Base-by-base conservation (phyloP, 1,284 basidiomycete genomes). In the Leucoagaricus sp. region DNA sequence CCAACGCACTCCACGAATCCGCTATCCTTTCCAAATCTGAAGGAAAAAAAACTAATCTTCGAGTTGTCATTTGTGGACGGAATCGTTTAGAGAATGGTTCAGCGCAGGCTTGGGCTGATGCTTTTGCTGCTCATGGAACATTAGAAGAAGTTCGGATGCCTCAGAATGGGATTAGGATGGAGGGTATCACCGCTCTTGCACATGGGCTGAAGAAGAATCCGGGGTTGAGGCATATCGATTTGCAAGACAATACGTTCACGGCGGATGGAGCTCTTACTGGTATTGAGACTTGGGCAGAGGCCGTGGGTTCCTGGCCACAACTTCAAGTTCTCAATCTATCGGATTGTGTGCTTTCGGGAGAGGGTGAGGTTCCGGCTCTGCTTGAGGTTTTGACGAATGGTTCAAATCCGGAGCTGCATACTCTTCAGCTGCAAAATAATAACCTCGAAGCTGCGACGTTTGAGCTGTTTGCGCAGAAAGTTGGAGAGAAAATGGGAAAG, bases 151-250 rank as follows among this genome's bases (percentile, higher is more conserved):
- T 99, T 34, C 83, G 91, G 63, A 90, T 99, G 87, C 93, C 92
- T 38, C 96, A 99, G 78, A 98, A 99, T 68, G 97, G 96, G 2
- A 98, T 99, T 66, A 83, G 96, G 62, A 94, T 94, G 89, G 89
- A 91, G 61, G 96, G 97, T 6, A 91, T 98, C 66, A 83, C 83
- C n/a, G 83, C 85, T 13, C 83, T 99, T 44, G 91, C 91, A 21
- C 69, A 75, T 29, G 96, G 95, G 2, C 75, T 99, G 42, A 72
- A 86, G 13, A 78, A 86, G 55, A 93, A 91, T 69, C 74, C 79
- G 1, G 75, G 78, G 47, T 77, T 99, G 56, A 80, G 88, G 68
- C 76, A 88, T 59, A 83, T 99, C 65, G 96, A 99, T 77, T 75
- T 99, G 52, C 94, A 98, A 73, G 96, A 99, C 74, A 99, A 99